phyloP scores from a whole-genome alignment of 176 grass and related monocot genomes.

The Canna indica region DNA sequence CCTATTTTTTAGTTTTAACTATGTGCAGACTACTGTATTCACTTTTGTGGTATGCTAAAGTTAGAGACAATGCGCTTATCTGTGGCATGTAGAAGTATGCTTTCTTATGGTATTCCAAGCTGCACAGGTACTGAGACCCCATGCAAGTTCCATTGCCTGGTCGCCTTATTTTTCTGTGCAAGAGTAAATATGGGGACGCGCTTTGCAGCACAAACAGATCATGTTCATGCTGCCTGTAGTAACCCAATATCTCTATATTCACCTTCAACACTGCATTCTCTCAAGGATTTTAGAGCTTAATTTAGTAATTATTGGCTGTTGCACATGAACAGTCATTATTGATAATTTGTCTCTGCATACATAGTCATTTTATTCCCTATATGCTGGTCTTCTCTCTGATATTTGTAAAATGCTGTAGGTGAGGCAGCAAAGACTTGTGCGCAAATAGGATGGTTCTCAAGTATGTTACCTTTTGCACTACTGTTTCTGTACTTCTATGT shows the following conservation, averaged over 20 bases:
- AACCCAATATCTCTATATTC: background rate
- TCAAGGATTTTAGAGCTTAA: background rate
- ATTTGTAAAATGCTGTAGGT: background rate
- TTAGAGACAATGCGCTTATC: no score
- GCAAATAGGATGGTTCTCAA: constrained; percentile 1
- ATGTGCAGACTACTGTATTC: no score
- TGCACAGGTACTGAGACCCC: background rate
- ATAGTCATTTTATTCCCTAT: background rate
- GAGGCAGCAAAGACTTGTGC: background rate
- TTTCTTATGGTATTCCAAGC: background rate
- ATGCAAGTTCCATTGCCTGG: background rate
- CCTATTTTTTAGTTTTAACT: no score
- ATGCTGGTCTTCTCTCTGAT: background rate
- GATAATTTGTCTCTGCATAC: background rate
- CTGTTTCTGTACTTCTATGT: no score
- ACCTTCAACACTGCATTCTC: background rate
- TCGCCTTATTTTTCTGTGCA: background rate
- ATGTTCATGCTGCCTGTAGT: constrained; percentile 2
- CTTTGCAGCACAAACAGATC: background rate
- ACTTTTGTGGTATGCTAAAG: no score
- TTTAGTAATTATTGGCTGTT: background rate
- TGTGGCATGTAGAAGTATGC: background rate
- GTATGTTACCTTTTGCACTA: background rate
- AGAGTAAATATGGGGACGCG: background rate
- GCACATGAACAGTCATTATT: background rate